These are phyloP conservation scores for Russula dissimulans DNA, from an alignment of 768 basidiomycete species.

Conservation along the genomic window DNA sequence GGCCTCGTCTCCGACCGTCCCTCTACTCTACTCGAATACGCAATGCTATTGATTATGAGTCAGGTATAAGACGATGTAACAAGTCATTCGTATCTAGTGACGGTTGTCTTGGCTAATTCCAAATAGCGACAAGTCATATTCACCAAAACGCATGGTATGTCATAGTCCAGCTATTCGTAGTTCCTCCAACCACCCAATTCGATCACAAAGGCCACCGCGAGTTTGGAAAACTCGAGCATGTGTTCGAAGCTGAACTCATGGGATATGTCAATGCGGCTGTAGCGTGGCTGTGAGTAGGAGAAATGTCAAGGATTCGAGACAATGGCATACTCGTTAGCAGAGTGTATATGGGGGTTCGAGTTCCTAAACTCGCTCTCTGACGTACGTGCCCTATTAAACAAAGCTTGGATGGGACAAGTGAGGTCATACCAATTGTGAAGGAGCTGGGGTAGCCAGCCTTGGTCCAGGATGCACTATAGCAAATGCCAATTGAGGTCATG, in stretches of 20 bases:
- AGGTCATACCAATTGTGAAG: constrained; percentile 65
- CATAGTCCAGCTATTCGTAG: constrained; percentile 15
- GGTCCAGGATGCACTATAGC: constrained; percentile 64
- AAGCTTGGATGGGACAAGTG: not conserved
- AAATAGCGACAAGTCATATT: too few species aligned
- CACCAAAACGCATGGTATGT: not conserved
- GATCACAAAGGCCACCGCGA: constrained; percentile 42
- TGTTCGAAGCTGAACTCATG: constrained; percentile 85
- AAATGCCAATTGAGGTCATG: constrained; percentile 23
- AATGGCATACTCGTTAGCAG: constrained; percentile 60
- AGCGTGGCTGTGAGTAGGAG: constrained; percentile 15
- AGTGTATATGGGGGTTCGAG: constrained; percentile 80
- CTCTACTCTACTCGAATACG: too few species aligned
- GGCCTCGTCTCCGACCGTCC: too few species aligned
- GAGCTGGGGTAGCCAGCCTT: constrained; percentile 80
- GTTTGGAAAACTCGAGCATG: constrained; percentile 63
- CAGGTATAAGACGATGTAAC: too few species aligned
- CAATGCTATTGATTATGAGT: too few species aligned
- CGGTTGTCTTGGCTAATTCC: too few species aligned
- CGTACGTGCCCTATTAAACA: constrained; percentile 4
- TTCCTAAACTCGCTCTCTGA: constrained; percentile 63
- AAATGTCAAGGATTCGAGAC: constrained; percentile 4
- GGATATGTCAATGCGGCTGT: constrained; percentile 75
- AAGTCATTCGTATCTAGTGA: too few species aligned
- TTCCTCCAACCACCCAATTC: constrained; percentile 41